A percentile compares a stretch with the other conserved stretches of the same genome.
These are phyloP conservation scores for Diplodia mutila DNA, from an alignment of 2,329 filamentous ascomycete genomes.

Conservation along the genomic window DNA sequence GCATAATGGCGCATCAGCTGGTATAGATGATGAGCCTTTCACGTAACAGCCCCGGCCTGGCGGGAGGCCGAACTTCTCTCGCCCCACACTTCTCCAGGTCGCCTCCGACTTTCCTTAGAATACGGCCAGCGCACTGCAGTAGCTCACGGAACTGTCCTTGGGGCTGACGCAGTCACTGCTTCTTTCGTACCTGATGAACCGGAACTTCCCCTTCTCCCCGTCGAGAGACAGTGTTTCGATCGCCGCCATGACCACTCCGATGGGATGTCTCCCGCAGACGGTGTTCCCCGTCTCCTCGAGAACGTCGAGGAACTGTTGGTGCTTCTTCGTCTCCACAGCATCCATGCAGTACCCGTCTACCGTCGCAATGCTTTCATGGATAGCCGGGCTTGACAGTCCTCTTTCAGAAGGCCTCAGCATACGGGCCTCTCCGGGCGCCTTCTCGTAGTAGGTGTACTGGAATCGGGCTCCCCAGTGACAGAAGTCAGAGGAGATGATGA, in stretches of 20 bases:
- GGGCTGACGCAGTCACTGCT: slow-evolving; percentile 73
- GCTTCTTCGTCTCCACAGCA: slow-evolving; percentile 76
- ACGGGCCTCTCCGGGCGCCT: slow-evolving; percentile 47
- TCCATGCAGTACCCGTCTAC: slow-evolving; percentile 84
- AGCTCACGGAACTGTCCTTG: slow-evolving; percentile 86
- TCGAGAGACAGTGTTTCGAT: slow-evolving; percentile 64
- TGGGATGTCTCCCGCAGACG: slow-evolving; percentile 92
- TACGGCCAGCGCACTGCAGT: slow-evolving; percentile 88
- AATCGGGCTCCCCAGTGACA: slow-evolving; percentile 94
- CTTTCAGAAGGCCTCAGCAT: slow-evolving; percentile 30
- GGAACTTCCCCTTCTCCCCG: slow-evolving; percentile 61
- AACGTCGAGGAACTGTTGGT: slow-evolving; percentile 70
- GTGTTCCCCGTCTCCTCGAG: slow-evolving; percentile 80
- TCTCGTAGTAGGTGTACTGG: slow-evolving; percentile 77
- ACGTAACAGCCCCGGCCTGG: slow-evolving; percentile 8
- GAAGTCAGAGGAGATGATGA: slow-evolving; percentile 93
- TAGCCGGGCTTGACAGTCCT: slow-evolving; percentile 54
- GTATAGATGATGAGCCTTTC: background rate
- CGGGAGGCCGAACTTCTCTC: background rate
- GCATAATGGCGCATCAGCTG: slow-evolving; percentile 11
- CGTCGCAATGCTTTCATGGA: slow-evolving; percentile 82
- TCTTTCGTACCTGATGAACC: slow-evolving; percentile 83
- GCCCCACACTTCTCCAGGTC: slow-evolving; percentile 17
- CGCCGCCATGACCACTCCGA: slow-evolving; percentile 88
- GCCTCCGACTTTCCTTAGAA: slow-evolving; percentile 48